Evolutionary conservation across 75 land plant species (phyloP).

Genomic region (Adiantum capillusveneris): DNA sequence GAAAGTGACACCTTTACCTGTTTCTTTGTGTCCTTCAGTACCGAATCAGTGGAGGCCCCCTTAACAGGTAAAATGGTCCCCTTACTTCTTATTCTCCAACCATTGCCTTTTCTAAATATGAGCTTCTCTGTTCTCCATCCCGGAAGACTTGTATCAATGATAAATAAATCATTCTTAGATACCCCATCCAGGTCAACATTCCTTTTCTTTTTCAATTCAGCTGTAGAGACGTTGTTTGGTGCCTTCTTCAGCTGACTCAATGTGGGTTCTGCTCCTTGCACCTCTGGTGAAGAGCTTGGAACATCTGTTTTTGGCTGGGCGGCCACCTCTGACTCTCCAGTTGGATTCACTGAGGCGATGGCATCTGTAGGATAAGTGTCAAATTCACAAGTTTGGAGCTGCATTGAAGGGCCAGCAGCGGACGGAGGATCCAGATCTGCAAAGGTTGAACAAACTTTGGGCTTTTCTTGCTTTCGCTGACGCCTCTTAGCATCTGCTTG

Average conservation of each 20-base stretch:
- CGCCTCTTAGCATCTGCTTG: neutral
- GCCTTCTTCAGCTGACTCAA: neutral
- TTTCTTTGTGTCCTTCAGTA: neutral
- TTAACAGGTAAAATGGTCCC: neutral
- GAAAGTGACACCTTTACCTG: no score
- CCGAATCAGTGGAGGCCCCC: no score
- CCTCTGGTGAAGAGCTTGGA: neutral
- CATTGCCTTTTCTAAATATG: neutral
- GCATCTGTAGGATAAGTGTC: neutral
- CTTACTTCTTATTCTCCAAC: neutral
- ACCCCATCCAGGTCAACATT: neutral
- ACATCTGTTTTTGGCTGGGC: no score
- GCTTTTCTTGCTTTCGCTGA: neutral
- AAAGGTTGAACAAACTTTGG: neutral
- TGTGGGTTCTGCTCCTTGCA: neutral
- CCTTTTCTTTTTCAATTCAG: neutral
- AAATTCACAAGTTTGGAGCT: neutral
- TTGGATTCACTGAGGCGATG: neutral
- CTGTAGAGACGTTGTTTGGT: neutral
- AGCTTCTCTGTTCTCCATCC: constrained; percentile 2
- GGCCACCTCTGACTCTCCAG: no score
- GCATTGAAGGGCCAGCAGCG: neutral
- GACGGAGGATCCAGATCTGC: neutral
- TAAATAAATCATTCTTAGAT: neutral
- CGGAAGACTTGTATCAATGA: neutral